Evolutionary conservation across 345 rosid species (phyloP).

Genomic region (Physaria fendleri): DNA sequence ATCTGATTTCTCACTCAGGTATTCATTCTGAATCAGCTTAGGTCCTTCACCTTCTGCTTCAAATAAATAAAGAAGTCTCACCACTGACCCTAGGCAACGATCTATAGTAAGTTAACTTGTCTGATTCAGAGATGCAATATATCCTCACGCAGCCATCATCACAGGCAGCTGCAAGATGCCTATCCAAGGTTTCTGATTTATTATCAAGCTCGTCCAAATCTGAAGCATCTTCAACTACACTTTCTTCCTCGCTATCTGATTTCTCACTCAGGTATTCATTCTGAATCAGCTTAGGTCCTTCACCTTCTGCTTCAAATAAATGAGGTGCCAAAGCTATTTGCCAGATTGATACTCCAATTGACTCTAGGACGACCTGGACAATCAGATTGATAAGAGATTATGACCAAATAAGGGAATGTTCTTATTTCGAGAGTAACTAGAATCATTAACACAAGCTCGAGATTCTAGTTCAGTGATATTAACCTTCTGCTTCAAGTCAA

Average conservation of each 20-base stretch:
- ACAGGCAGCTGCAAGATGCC: constrained; percentile 67
- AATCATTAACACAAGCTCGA: not conserved
- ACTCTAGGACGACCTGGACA: constrained; percentile 55
- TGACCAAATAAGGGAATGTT: not conserved
- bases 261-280: constrained; percentile 44
- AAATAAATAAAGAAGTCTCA: constrained; percentile 57
- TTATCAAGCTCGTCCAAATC: constrained; percentile 41
- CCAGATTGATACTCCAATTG: constrained; percentile 87
- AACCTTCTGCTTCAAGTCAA: constrained; percentile 73
- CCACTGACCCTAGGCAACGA: constrained; percentile 93
- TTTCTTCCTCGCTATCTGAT: constrained; percentile 38
- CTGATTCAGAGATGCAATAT: constrained; percentile 46
- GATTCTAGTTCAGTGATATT: not conserved
- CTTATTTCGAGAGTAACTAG: not conserved
- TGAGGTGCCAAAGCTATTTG: constrained; percentile 74
- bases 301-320: constrained; percentile 22
- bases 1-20: constrained; percentile 32
- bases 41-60: constrained; percentile 28
- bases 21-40: constrained; percentile 44
- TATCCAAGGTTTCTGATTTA: constrained; percentile 32
- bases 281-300: constrained; percentile 32
- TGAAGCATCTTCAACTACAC: constrained; percentile 57
- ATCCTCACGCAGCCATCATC: constrained; percentile 89
- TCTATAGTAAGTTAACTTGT: constrained; percentile 52
- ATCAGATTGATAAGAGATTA: constrained; percentile 3